phyloP scores from a whole-genome alignment of 2,329 filamentous ascomycete species.

The Exophiala dermatitidis region DNA sequence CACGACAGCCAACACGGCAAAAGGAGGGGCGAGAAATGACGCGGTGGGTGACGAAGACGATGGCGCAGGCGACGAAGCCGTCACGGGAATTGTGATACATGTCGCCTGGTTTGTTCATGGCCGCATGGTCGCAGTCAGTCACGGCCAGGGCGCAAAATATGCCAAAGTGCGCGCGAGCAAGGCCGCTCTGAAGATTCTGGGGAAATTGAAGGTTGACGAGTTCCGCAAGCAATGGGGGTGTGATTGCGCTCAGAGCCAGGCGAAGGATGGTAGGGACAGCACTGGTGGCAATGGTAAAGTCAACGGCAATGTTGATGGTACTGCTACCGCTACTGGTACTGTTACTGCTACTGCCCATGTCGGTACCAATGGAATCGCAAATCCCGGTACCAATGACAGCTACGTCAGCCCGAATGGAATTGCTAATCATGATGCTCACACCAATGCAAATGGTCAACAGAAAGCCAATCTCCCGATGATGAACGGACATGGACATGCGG shows the following conservation, averaged over 20 bases:
- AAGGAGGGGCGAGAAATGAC: background rate
- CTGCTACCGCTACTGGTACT: too few species aligned
- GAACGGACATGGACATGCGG: too few species aligned
- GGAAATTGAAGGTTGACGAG: conserved; percentile 47
- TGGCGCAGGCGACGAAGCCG: conserved; percentile 44
- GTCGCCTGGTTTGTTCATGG: conserved; percentile 63
- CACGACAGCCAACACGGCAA: background rate
- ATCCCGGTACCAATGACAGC: too few species aligned
- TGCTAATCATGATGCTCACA: too few species aligned
- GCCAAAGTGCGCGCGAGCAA: conserved; percentile 56
- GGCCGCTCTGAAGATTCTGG: conserved; percentile 37
- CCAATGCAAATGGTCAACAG: too few species aligned
- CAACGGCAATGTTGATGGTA: too few species aligned
- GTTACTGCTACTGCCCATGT: too few species aligned
- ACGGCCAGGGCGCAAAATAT: conserved; percentile 59
- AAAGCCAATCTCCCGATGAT: too few species aligned
- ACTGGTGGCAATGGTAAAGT: too few species aligned
- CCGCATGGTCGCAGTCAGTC: conserved; percentile 55
- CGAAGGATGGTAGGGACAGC: too few species aligned
- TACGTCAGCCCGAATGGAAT: too few species aligned
- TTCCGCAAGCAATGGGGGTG: conserved; percentile 54
- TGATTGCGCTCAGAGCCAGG: conserved; percentile 18
- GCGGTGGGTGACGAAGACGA: conserved; percentile 39
- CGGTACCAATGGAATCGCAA: too few species aligned
- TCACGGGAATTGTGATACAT: conserved; percentile 36